phyloP scores from a whole-genome alignment of 179 eudicot genomes.

The Spinacia oleracea region DNA sequence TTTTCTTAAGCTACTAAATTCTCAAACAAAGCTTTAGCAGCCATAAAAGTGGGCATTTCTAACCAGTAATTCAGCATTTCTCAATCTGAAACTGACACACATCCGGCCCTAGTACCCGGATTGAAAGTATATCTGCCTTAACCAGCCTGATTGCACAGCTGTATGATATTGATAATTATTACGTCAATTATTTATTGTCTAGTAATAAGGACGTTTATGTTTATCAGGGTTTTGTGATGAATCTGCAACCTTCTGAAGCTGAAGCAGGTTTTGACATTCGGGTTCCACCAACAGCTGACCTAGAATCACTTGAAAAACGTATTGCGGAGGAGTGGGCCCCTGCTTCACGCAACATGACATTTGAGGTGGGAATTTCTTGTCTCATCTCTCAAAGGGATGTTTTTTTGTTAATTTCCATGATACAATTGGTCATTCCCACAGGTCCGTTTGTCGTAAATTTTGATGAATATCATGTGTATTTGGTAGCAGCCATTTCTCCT shows the following conservation, averaged over 20 bases:
- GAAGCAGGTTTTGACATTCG: slow-evolving; percentile 23
- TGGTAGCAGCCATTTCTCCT: not conserved
- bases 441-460: not conserved
- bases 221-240: slow-evolving; percentile 16
- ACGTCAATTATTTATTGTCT: not conserved
- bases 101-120: not conserved
- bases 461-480: not conserved
- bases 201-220: not conserved
- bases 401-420: not conserved
- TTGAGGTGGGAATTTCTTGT: slow-evolving; percentile 8
- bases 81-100: not conserved
- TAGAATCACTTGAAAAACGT: slow-evolving; percentile 11
- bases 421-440: not conserved
- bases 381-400: no score
- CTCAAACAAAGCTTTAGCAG: not conserved
- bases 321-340: slow-evolving; percentile 17
- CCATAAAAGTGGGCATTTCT: not conserved
- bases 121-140: not conserved
- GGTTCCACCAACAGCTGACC: slow-evolving; percentile 20
- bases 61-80: not conserved
- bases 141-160: not conserved
- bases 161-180: not conserved
- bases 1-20: not conserved
- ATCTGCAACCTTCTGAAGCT: slow-evolving; percentile 22
- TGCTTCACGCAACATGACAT: slow-evolving; percentile 20